Evolutionary conservation across 768 basidiomycete species (phyloP).

Genomic region (Macrocybe gigantea): DNA sequence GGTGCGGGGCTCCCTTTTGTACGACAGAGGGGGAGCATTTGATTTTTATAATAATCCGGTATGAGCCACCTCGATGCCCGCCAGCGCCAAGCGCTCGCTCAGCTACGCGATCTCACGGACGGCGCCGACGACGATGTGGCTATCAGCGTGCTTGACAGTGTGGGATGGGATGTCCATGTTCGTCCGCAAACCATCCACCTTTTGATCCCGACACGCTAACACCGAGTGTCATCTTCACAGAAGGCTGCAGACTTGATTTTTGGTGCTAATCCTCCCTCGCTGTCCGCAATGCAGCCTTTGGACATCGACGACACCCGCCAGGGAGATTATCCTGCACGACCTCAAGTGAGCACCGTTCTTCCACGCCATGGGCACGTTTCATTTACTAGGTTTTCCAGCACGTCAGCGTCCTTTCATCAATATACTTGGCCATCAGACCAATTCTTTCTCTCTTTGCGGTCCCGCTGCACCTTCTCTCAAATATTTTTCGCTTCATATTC

Average conservation of each 20-base stretch:
- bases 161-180: constrained; percentile 71
- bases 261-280: constrained; percentile 21
- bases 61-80: constrained; percentile 15
- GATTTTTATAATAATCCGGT: background rate
- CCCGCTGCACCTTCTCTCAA: constrained; percentile 55
- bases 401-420: constrained; percentile 12
- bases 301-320: constrained; percentile 50
- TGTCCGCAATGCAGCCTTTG: constrained; percentile 30
- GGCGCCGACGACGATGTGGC: constrained; percentile 58
- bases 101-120: constrained; percentile 54
- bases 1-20: too few relatives aligned
- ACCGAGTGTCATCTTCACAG: constrained; percentile 20
- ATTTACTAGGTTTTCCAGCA: constrained; percentile 7
- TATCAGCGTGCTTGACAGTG: constrained; percentile 51
- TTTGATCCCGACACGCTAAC: background rate
- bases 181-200: constrained; percentile 8
- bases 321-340: constrained; percentile 11
- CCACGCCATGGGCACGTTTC: constrained; percentile 6
- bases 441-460: constrained; percentile 47
- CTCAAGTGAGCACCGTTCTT: background rate
- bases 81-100: constrained; percentile 26
- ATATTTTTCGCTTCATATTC: constrained; percentile 61
- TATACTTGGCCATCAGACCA: constrained; percentile 21
- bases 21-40: too few relatives aligned
- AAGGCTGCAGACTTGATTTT: constrained; percentile 59